Conservation (phyloP, 352 stramenopile species). For the Phytopythium chamaehyphon region DNA sequence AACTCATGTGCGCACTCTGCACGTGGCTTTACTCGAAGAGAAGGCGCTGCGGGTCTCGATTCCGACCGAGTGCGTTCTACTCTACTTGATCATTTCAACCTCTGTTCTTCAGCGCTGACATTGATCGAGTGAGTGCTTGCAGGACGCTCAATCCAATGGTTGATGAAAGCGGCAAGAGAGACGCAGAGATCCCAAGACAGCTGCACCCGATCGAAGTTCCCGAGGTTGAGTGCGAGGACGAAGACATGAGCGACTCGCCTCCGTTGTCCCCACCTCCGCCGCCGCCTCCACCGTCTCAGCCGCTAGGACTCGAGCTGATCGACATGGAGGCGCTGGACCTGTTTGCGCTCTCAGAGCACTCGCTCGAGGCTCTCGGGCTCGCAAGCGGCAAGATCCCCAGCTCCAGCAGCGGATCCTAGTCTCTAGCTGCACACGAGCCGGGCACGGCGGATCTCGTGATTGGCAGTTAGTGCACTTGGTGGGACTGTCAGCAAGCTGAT, state of each 20-base stretch:
- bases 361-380: constrained; percentile 7
- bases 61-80: background rate
- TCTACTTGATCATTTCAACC: background rate
- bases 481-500: too few relatives aligned
- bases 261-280: background rate
- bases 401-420: background rate
- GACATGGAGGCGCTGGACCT: constrained; percentile 22
- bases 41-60: too few relatives aligned
- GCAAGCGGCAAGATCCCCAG: background rate
- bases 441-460: too few relatives aligned
- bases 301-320: constrained; percentile 10
- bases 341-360: constrained; percentile 22
- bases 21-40: constrained; percentile 46
- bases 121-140: background rate
- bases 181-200: background rate
- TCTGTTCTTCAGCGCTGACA: too few relatives aligned
- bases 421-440: background rate
- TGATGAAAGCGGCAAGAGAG: background rate
- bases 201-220: background rate
- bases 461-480: too few relatives aligned
- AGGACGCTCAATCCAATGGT: background rate
- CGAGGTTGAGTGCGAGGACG: background rate
- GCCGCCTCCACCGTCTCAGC: background rate
- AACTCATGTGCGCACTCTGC: constrained; percentile 48
- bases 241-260: constrained; percentile 1